A percentile compares a stretch with the other conserved stretches of the same genome.
Conservation (phyloP, 352 stramenopile genomes). For the Globisporangium mamillatum region DNA sequence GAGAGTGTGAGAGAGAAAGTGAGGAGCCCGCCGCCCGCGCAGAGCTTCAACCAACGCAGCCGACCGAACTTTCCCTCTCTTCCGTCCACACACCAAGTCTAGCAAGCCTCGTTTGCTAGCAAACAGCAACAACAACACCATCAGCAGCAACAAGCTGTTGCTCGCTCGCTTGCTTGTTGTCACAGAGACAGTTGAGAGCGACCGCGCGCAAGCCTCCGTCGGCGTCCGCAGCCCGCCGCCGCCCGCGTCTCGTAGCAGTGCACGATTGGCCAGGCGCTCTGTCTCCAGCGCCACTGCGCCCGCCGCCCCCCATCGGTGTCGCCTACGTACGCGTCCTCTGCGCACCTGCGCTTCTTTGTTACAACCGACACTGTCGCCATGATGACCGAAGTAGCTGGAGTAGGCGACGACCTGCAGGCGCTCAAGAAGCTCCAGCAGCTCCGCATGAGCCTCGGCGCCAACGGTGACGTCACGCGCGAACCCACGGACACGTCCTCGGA, state of each 20-base stretch:
- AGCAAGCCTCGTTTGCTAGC: not conserved
- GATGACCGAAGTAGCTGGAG: conserved; percentile 11
- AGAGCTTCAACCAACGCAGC: not conserved
- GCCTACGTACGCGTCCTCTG: not conserved
- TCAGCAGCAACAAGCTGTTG: not conserved
- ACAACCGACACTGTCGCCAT: conserved; percentile 19
- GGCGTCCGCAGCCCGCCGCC: not conserved
- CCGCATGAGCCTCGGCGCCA: not conserved
- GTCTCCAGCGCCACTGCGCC: conserved; percentile 38
- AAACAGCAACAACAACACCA: not conserved
- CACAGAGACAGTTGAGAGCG: conserved; percentile 17
- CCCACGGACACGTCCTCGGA: not conserved
- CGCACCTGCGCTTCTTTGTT: conserved; percentile 15
- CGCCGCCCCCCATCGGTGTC: conserved; percentile 19
- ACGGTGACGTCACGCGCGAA: not conserved
- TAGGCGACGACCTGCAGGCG: not conserved
- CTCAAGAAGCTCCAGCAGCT: conserved; percentile 14
- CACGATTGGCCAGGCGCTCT: conserved; percentile 58
- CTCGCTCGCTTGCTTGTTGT: not conserved
- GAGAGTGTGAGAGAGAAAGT: not conserved
- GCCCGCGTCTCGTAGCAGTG: conserved; percentile 8
- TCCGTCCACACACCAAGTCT: not conserved
- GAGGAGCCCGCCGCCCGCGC: not conserved
- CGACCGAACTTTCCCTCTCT: not conserved
- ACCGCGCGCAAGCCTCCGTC: conserved; percentile 2